phyloP scores from a whole-genome alignment of 2,329 filamentous ascomycete species.

The Apiospora rasikravindrae region DNA sequence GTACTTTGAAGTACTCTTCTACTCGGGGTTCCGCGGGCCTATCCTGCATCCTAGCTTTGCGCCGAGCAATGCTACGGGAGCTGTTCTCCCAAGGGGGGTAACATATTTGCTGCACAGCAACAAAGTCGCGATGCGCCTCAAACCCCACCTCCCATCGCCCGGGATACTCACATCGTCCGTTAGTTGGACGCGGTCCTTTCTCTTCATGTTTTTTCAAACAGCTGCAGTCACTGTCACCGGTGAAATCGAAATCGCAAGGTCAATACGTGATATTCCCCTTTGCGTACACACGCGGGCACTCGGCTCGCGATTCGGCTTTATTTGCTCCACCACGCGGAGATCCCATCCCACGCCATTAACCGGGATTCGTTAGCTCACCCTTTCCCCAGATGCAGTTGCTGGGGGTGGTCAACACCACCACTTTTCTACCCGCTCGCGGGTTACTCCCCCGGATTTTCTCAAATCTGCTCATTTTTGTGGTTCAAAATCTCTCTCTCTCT shows the following conservation, averaged over 20 bases:
- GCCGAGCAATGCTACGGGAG: too few species aligned
- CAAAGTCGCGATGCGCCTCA: background rate
- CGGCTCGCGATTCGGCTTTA: conserved; percentile 11
- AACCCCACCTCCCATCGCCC: background rate
- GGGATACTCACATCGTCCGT: background rate
- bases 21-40: background rate
- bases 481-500: background rate
- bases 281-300: background rate
- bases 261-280: background rate
- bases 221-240: background rate
- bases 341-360: conserved; percentile 10
- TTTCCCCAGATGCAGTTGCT: background rate
- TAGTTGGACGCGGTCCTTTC: background rate
- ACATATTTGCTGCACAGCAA: background rate
- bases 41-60: background rate
- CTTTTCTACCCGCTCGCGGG: background rate
- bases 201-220: background rate
- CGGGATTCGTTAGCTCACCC: background rate
- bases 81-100: background rate
- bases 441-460: background rate
- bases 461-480: background rate
- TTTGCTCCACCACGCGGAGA: background rate
- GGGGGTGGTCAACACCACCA: background rate
- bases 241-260: background rate
- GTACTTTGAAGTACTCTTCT: background rate